Evolutionary conservation across 805 yeast species (phyloP), one percentile per base, ranked within the genome.

Genomic region (Saccharomycopsis sp.): DNA sequence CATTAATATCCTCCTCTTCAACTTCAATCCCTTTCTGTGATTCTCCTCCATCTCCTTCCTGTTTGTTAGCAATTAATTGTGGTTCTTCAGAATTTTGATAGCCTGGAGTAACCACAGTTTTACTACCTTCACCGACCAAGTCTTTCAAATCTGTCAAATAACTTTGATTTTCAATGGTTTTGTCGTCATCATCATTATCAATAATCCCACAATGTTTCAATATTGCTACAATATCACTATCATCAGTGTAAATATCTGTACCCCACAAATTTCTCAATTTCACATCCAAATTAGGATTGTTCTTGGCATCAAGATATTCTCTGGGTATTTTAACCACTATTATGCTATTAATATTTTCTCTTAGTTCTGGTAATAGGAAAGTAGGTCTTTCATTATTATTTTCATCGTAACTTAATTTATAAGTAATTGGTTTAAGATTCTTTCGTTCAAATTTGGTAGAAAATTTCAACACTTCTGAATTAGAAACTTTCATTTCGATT

Each of bases 201-300:
- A 80, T 68, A 38, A 81, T 63, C 0, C 96, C 96, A 50, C 79
- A 66, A 55, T 93, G 97, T 51, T 77, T 73, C 41, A 90, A 64
- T 0, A 80, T 82, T 4, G 85, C 70, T 29, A 90, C 70, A 2
- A 89, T 65, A 60, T 90, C 96, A 1, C 95, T 83, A 60, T 90
- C 98, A 61, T 93, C 97, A 0, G 97, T 85, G 61, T 90, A 93
- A 1, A 93, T 68, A 36, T 89, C 95, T 1, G 89, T 75, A 2
- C 98, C 98, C 97, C 97, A 90, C 1, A 88, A 28, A 19, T 24
- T 28, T 35, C 51, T 32, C 26, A 38, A 38, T 23, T 23, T 22
- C 1, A 34, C 20, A 21, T 44, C 38, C 16, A 43, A 28, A 34
- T 47, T 47, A 6, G 47, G 47, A 27, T 42, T 41, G 24, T 44